phyloP scores from a whole-genome alignment of 1,284 basidiomycete genomes.

The Microbotryomycetes sp. region DNA sequence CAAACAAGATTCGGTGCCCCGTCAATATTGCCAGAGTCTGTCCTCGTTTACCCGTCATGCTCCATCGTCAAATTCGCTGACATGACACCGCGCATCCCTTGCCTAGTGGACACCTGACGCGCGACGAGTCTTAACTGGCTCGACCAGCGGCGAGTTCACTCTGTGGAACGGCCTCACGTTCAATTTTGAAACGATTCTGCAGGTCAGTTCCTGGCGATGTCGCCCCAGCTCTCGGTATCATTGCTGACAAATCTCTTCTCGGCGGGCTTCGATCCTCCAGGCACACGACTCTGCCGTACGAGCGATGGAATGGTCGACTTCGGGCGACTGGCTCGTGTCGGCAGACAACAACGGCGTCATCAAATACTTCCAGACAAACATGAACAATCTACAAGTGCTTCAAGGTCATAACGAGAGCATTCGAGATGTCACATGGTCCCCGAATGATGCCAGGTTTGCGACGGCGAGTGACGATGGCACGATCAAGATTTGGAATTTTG shows the following conservation, averaged over 20 bases:
- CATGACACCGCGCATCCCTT: not conserved
- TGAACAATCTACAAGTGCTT: slow-evolving; percentile 96
- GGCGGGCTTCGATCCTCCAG: slow-evolving; percentile 24
- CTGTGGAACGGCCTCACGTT: slow-evolving; percentile 98
- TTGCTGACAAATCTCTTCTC: not conserved
- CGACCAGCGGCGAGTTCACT: slow-evolving; percentile 95
- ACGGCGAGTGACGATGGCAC: slow-evolving; percentile 92
- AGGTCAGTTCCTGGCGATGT: slow-evolving; percentile 47
- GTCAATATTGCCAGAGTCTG: slow-evolving; percentile 72
- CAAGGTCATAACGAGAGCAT: slow-evolving; percentile 76
- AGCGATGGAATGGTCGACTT: slow-evolving; percentile 80
- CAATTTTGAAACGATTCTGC: slow-evolving; percentile 98
- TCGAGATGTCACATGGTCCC: slow-evolving; percentile 81
- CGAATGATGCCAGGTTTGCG: slow-evolving; percentile 84
- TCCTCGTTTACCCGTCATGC: not conserved
- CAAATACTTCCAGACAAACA: slow-evolving; percentile 98
- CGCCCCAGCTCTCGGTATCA: not conserved
- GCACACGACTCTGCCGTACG: slow-evolving; percentile 94
- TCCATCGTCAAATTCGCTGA: not conserved
- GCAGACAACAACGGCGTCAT: slow-evolving; percentile 89
- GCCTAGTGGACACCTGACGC: slow-evolving; percentile 91
- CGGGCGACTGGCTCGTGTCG: slow-evolving; percentile 82
- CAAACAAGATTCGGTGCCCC: slow-evolving; percentile 95
- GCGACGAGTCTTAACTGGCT: slow-evolving; percentile 84
- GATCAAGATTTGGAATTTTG: slow-evolving; percentile 91